phyloP scores from a whole-genome alignment of 129 eudicot species.

The Flaveria sonorensis region DNA sequence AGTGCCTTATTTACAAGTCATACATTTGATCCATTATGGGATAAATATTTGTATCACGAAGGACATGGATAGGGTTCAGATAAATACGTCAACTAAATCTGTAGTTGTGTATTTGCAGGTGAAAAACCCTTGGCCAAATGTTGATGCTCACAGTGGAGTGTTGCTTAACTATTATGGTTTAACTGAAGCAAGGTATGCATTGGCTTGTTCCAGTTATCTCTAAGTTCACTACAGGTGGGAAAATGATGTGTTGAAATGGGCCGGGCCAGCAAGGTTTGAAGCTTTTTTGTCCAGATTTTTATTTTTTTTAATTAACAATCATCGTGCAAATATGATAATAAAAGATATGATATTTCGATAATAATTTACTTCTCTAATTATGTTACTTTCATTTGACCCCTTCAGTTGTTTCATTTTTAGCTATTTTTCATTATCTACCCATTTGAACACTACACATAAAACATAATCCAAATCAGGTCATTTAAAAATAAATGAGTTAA shows the following conservation, averaged over 20 bases:
- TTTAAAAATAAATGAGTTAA: background rate
- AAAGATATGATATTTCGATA: background rate
- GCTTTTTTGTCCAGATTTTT: background rate
- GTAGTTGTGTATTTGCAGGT: conserved; percentile 52
- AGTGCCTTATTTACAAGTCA: background rate
- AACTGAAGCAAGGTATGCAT: conserved; percentile 90
- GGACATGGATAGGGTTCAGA: background rate
- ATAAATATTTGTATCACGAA: background rate
- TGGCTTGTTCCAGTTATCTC: background rate
- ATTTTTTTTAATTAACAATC: background rate
- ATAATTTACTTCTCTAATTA: background rate
- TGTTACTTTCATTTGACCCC: background rate
- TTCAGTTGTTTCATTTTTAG: background rate
- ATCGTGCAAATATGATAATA: background rate
- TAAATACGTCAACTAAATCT: background rate
- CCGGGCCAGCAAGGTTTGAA: background rate
- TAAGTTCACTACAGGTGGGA: background rate
- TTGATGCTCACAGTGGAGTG: conserved; percentile 99
- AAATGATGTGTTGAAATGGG: background rate
- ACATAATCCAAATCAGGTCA: background rate
- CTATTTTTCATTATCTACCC: background rate
- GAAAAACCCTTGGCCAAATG: conserved; percentile 99
- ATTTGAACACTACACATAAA: background rate
- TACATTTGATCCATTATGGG: conserved; percentile 5
- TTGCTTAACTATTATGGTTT: conserved; percentile 90